Evolutionary conservation across 1,284 basidiomycete genomes (phyloP), one percentile per base, ranked within the genome.

Genomic region (Heterobasidion occidentale): DNA sequence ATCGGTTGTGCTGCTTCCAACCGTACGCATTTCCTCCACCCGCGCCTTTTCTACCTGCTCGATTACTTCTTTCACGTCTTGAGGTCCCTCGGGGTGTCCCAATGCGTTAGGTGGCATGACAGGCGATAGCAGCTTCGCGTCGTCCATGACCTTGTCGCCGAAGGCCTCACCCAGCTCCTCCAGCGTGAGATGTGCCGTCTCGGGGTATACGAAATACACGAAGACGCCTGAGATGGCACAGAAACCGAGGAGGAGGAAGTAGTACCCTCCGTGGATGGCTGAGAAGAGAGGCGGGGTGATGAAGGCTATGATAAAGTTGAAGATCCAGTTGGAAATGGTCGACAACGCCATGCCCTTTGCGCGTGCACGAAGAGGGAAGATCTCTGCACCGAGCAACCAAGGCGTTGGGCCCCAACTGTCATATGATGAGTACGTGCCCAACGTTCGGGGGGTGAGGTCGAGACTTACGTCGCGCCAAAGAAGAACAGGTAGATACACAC

Each of bases 281-380:
- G 68, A 56, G 62, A 80, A 80, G 52, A 79, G 69, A 0, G 77
- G 74, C 0, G 79, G 79, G 0, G 79, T 77, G 63, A 77, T 71
- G 67, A 81, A 81, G 1, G 78, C 79, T 60, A 81, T 68, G 64
- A 78, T 64, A 61, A 80, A 81, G 67, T 81, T 81, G 64, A 72
- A 78, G 59, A 81, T 63, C 77, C 71, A 84, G 71, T 86, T 85
- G 52, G 77, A 76, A 46, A 77, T 73, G 33, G 81, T 82, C 27
- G 83, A 81, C 51, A 88, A 70, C 17, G 81, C 81, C 71, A 86
- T 81, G 64, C 85, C 84, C 62, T 84, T 84, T 36, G 84, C 78
- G 59, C 85, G 78, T 36, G 84, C 81, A 27, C 83, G 81, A 57
- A 85, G 73, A 17, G 86, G 84, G 71, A 86, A 88, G 59, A 88